Evolutionary conservation across 306 rosid genomes (phyloP), one percentile per base, ranked within the genome.

Genomic region (Cicer cuneatum): DNA sequence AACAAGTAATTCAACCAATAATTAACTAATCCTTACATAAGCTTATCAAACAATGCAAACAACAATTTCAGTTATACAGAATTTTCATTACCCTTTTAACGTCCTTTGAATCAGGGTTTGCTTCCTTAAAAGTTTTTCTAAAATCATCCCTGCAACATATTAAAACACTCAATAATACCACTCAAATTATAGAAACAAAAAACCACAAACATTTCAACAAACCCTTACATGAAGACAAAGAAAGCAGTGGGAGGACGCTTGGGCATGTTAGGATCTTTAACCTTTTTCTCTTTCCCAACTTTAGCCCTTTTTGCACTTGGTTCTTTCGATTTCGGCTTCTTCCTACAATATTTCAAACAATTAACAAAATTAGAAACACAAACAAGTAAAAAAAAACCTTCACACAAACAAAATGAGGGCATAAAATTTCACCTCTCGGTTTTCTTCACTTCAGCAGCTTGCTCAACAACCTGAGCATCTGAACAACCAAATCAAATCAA

Each of bases 221-320:
- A 13, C 6, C 46, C 70, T 41, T 64, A 64, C 51, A 15, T 0
- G 80, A 93, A 93, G 47, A 88, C 37, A 70, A 90, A 94, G 80
- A 91, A 94, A 12, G 99, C 96, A 10, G 97, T 92, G 3, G 79
- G 52, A 72, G 99, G 97, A 19, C 97, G 99, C 83, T 92, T 94
- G 19, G 86, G 96, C 77, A 60, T 83, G 75, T 89, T 90, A 8
- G 93, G 89, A 80, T 90, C 90, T 82, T 85, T 93, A 13, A 11
- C 81, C 64, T 86, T 91, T 73, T 82, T 92, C 10, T 10, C 78
- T 66, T 82, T 89, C 62, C 72, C 94, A 24, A 63, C 68, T 47
- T 69, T 88, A 42, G 85, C 68, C 80, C 69, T 92, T 68, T 88
- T 94, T 0, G 93, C 80, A 74, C 76, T 87, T 0, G 96, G 95